Conservation (phyloP, 345 rosid species). For the Arabidopsis suecica region DNA sequence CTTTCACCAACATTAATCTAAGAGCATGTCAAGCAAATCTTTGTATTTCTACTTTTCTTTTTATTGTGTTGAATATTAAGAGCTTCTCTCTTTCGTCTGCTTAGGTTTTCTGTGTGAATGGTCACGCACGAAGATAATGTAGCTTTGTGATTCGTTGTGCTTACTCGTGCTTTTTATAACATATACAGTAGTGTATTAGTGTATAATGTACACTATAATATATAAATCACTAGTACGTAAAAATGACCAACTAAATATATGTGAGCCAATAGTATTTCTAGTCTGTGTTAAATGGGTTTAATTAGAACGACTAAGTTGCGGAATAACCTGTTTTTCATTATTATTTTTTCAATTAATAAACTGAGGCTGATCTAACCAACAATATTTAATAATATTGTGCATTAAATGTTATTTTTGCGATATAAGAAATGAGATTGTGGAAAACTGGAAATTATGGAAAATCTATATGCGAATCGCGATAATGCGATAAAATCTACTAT, state of each 20-base stretch:
- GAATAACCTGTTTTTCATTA: too few species aligned
- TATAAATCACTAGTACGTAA: neutral
- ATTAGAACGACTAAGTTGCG: neutral
- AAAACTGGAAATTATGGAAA: neutral
- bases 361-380: too few species aligned
- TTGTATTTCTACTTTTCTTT: slow-evolving; percentile 4
- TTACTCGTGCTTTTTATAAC: neutral
- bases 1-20: slow-evolving; percentile 46
- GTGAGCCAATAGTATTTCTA: neutral
- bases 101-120: neutral
- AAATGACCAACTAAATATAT: neutral
- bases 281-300: neutral
- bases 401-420: too few species aligned
- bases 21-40: slow-evolving; percentile 30
- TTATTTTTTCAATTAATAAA: too few species aligned
- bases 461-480: neutral
- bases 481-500: neutral
- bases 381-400: too few species aligned
- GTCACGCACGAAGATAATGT: neutral
- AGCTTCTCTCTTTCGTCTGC: slow-evolving; percentile 11
- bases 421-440: neutral
- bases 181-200: neutral
- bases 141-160: neutral
- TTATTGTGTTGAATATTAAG: neutral
- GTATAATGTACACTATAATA: neutral